Evolutionary conservation across 331 rosid species (phyloP).

Genomic region (Cydonia oblonga): DNA sequence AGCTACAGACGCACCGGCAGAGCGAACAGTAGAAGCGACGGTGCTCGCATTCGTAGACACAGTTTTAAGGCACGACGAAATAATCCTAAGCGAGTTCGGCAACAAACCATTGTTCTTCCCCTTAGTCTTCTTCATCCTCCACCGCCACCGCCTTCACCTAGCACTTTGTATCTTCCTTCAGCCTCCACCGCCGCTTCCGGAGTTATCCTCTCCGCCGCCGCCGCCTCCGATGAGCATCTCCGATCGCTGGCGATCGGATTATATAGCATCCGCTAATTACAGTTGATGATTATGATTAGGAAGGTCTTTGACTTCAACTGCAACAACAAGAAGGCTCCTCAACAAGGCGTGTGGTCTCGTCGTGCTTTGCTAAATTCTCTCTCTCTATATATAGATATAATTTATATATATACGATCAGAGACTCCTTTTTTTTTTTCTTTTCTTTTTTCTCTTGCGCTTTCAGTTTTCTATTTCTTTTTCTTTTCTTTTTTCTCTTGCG

Average conservation of each 20-base stretch:
- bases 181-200: slow-evolving; percentile 6
- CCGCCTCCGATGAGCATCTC: slow-evolving; percentile 28
- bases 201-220: not conserved
- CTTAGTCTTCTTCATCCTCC: slow-evolving; percentile 62
- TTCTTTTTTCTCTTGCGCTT: not conserved
- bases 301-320: slow-evolving; percentile 9
- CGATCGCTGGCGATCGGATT: slow-evolving; percentile 31
- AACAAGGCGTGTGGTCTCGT: not conserved
- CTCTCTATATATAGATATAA: not conserved
- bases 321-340: not conserved
- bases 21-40: slow-evolving; percentile 82
- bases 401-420: not conserved
- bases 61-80: slow-evolving; percentile 80
- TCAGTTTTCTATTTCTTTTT: too few species aligned
- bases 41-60: slow-evolving; percentile 73
- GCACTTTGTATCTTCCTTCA: not conserved
- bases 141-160: slow-evolving; percentile 12
- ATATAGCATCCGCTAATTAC: slow-evolving; percentile 24
- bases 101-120: slow-evolving; percentile 55
- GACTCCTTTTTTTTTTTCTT: not conserved
- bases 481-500: too few species aligned
- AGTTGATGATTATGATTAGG: not conserved
- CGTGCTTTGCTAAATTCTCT: not conserved
- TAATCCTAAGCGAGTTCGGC: slow-evolving; percentile 74
- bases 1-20: slow-evolving; percentile 83